Percentiles rank a stretch among this genome's conserved stretches.
Evolutionary conservation across 768 basidiomycete species (phyloP).

Genomic region (Hygrophoropsis aurantiaca): DNA sequence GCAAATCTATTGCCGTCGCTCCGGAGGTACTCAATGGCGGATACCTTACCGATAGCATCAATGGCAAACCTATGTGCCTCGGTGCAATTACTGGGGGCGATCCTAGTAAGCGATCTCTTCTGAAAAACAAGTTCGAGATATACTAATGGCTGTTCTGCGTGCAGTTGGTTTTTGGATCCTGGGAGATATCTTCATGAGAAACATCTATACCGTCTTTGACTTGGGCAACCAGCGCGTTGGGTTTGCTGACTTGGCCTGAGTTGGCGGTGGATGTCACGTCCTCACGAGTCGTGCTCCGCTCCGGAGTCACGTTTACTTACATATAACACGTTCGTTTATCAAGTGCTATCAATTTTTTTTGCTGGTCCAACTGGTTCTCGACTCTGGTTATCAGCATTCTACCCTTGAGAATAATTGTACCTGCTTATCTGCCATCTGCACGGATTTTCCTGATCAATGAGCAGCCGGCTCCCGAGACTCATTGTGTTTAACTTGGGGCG

Average conservation of each 20-base stretch:
- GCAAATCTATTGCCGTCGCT: conserved; percentile 28
- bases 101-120: neutral
- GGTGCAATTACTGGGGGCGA: conserved; percentile 8
- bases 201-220: conserved; percentile 40
- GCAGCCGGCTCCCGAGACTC: no score
- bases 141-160: neutral
- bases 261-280: no score
- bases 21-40: conserved; percentile 34
- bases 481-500: no score
- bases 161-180: conserved; percentile 23
- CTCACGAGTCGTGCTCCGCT: no score
- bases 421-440: no score
- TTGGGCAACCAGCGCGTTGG: conserved; percentile 32
- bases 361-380: no score
- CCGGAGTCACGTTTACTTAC: no score
- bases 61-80: conserved; percentile 17
- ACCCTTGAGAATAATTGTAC: no score
- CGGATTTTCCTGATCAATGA: no score
- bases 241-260: conserved; percentile 23
- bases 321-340: no score
- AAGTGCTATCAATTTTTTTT: no score
- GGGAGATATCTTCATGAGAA: conserved; percentile 37
- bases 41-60: conserved; percentile 21
- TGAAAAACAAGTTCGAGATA: neutral
- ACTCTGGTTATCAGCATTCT: no score